Base-by-base conservation (phyloP, 805 yeast genomes). In the Jamesozyma hellenica region DNA sequence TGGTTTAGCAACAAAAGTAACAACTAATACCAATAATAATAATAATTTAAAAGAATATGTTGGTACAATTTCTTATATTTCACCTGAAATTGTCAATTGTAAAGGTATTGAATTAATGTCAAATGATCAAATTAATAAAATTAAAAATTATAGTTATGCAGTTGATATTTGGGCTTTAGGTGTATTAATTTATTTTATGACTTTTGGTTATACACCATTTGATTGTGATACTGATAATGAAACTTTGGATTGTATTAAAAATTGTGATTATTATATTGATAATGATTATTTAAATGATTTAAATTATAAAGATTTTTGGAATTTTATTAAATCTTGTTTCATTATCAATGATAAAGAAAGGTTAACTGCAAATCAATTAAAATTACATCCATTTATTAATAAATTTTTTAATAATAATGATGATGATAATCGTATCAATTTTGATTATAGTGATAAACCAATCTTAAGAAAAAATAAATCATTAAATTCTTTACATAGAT, bases 81-180 rank as follows among this genome's bases (percentile, higher is more conserved):
- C 88, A 0, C 90, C 90, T 1, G 88, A 81, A 52, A 67, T 82
- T 31, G 64, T 74, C 40, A 56, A 64, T 13, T 63, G 71, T 36
- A 54, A 62, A 31, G 53, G 50, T 25, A 55, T 60, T 1, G 42
- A 47, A 27, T 38, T 51, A 42, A 28, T 35, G 18, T 28, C 50
- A 2, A 36, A 42, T 3, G 43, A 42, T 1, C 46, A 54, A 36
- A 26, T 51, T 2, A 39, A 44, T 2, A 19, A 39, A 6, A 28
- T 55, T 13, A 33, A 44, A 12, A 42, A 76, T n/a, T 81, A 80
- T 48, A 72, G 72, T 19, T 67, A 62, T 45, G 69, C 74, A 3
- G 79, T 80, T 2, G 90, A 81, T 52, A 66, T 81, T 26, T 81
- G 90, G 90, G 82, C 88, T 0, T 64, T 81, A 21, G 90, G 88